Evolutionary conservation across 2,329 filamentous ascomycete species (phyloP), one percentile per base, ranked within the genome.

Genomic region (Talaromyces sp.): DNA sequence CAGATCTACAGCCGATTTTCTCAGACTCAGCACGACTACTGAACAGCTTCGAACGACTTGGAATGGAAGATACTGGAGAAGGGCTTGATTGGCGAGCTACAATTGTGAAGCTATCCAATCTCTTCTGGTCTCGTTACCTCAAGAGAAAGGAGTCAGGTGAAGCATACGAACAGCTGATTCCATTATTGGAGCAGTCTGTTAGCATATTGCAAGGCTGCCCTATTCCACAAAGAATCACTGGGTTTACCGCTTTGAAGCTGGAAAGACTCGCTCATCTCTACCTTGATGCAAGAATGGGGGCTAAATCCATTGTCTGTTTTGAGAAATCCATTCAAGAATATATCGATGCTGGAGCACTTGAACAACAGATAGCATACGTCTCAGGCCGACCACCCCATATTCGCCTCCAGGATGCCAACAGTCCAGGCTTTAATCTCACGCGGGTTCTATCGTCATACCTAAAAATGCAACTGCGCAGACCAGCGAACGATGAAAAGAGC

Each of bases 81-180:
- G 59, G 54, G 5, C 64, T 71, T 22, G 65, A 57, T 19, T 63
- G 65, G 45, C 67, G 68, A 1, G 60, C 64, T 56, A 66, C 65
- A 10, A 64, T 74, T 56, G 69, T 75, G 15, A 75, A 73, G 28
- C 57, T 80, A 41, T 79, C 78, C 0, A 78, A 79, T 59, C 61
- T 76, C 4, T 78, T 75, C 60, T 80, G 78, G 78, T 74, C 73
- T 46, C 71, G 75, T 9, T 79, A 78, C 57, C 65, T 77, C 21
- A 73, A 76, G 57, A 71, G 73, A 48, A 75, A 73, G 52, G 72
- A 76, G 58, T 58, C 65, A 36, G 69, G 70, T 1, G 69, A 69
- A 58, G 61, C 65, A 2, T 64, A 68, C 56, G 65, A 65, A 5
- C 69, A 73, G 40, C 70, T 77, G n/a, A 48, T 76, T 5, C 67